phyloP scores from a whole-genome alignment of 371 early-diverging fungal genomes.

The Rhizopus stolonifer region DNA sequence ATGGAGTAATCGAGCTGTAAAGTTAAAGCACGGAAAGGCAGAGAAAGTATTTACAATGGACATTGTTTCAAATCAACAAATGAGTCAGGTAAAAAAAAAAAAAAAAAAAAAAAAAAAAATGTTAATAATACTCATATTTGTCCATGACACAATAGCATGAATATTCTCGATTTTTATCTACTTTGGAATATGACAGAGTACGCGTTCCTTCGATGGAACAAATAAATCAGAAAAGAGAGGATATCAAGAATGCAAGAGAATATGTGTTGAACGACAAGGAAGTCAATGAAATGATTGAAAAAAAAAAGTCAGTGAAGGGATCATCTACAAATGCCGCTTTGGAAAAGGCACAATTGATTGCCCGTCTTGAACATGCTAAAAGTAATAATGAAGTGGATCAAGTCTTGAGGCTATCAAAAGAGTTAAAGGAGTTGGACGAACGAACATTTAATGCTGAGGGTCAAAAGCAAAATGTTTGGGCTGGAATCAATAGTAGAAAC shows the following conservation, averaged over 20 bases:
- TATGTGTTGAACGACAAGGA: constrained; percentile 72
- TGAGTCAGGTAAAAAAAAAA: constrained; percentile 47
- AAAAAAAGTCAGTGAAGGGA: constrained; percentile 53
- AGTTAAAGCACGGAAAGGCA: constrained; percentile 66
- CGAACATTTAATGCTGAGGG: constrained; percentile 20
- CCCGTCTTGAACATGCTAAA: constrained; percentile 39
- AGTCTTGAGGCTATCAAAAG: constrained; percentile 24
- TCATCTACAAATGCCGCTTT: constrained; percentile 49
- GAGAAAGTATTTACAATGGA: constrained; percentile 73
- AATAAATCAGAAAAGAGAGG: constrained; percentile 55
- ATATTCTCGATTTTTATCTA: constrained; percentile 55
- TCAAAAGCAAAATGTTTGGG: constrained; percentile 50
- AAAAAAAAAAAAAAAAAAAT: no score
- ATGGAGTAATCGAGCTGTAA: constrained; percentile 60
- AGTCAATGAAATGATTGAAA: constrained; percentile 58
- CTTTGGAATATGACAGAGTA: constrained; percentile 51
- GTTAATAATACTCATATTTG: no score
- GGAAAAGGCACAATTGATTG: constrained; percentile 54
- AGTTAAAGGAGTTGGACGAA: constrained; percentile 35
- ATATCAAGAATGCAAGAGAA: constrained; percentile 56
- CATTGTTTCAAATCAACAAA: constrained; percentile 65
- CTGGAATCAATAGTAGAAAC: constrained; percentile 51
- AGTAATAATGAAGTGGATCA: constrained; percentile 34
- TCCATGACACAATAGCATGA: constrained; percentile 56
- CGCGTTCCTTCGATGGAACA: constrained; percentile 49